Evolutionary conservation across 352 stramenopile genomes (phyloP), one percentile per base, ranked within the genome.

Genomic region (Phytophthora meadii): DNA sequence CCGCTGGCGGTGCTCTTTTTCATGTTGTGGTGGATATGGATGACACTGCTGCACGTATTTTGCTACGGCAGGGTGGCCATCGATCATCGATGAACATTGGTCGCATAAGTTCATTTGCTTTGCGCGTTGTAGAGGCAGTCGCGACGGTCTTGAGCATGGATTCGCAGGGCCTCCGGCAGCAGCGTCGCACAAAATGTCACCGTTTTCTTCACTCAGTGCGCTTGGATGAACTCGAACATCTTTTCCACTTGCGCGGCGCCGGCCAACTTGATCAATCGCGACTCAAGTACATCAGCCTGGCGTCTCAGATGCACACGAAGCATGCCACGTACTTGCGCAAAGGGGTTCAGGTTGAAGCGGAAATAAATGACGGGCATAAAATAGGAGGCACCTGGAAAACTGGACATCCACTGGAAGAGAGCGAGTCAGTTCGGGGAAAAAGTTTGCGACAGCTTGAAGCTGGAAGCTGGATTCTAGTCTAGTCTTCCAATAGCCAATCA

Each of bases 11-110:
- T 32, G 85, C 89, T 41, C 87, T 99, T 22, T 99, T 99, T 76
- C 97, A 99, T 70, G 95, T 99, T 14, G 97, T 99, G 47, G 98
- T 99, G 19, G 97, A 99, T 76, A 98, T 90, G 3, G 98, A 99
- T 68, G 95, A 97, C 46, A 99, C 97, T 14, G 98, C 97, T 3
- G 87, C 96, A 11, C 66, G 81, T 27, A 89, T 99, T 47, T 98
- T 99, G 89, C 82, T 85, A 49, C 87, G 98, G 25, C 79, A 36
- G 30, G 2, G 30, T 11, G 30, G 8, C 4, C 8, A 12, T 36
- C 30, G 8, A 36, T 12, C 30, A 36, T 36, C 30, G 12, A 36
- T 14, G 30, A 36, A 10, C 30, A 10, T 36, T 36, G 30, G 30
- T 36, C 30, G 30, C 9, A 2, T 14, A 36, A 4, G 12, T 36